These are phyloP conservation scores for Austroboletus rostrupii DNA, from an alignment of 1,284 basidiomycete genomes.

Conservation along the genomic window DNA sequence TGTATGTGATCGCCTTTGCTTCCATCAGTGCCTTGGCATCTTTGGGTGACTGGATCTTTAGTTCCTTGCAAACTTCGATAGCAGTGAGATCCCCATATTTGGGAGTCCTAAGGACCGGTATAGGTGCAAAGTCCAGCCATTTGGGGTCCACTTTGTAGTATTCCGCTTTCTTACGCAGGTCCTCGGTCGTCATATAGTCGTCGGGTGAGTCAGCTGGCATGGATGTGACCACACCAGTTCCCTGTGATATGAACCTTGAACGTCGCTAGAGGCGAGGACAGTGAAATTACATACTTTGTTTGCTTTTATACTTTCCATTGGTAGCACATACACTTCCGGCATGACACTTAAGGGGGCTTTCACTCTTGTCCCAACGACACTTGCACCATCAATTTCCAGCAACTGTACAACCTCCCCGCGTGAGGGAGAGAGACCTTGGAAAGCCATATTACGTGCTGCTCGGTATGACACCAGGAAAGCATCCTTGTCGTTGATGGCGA, in stretches of 20 bases:
- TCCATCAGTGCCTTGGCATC: slow-evolving; percentile 91
- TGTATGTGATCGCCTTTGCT: slow-evolving; percentile 97
- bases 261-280: not conserved
- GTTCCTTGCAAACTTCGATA: slow-evolving; percentile 79
- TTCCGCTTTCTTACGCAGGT: slow-evolving; percentile 95
- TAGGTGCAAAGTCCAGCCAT: slow-evolving; percentile 85
- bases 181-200: slow-evolving; percentile 88
- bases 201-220: slow-evolving; percentile 99
- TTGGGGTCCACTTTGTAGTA: slow-evolving; percentile 93
- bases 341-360: slow-evolving; percentile 83
- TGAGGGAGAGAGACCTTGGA: slow-evolving; percentile 78
- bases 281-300: slow-evolving; percentile 61
- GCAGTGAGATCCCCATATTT: slow-evolving; percentile 92
- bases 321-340: slow-evolving; percentile 90
- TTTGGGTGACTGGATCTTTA: slow-evolving; percentile 96
- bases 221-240: slow-evolving; percentile 97
- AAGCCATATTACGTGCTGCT: slow-evolving; percentile 96
- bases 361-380: slow-evolving; percentile 87
- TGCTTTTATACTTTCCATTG: slow-evolving; percentile 95
- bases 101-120: slow-evolving; percentile 86
- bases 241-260: slow-evolving; percentile 40
- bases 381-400: slow-evolving; percentile 72
- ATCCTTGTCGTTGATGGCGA: slow-evolving; percentile 81
- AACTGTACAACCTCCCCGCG: slow-evolving; percentile 74
- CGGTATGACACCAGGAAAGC: slow-evolving; percentile 90